A percentile compares a stretch with the other conserved stretches of the same genome.
phyloP scores from a whole-genome alignment of 352 stramenopile species.

The Phytophthora citricola region DNA sequence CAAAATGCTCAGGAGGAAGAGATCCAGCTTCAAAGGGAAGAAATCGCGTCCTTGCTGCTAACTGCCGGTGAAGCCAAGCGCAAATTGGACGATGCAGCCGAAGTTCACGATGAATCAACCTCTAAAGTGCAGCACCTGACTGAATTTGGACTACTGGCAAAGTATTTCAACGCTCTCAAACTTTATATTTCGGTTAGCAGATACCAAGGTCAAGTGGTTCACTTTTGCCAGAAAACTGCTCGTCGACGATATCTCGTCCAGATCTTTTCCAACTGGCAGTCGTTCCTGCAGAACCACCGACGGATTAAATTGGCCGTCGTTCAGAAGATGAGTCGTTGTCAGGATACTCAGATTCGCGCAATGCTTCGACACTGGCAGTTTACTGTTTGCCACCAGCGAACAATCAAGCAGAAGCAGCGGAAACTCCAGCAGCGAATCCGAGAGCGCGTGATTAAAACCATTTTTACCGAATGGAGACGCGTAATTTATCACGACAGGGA shows the following conservation, averaged over 20 bases:
- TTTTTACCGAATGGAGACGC: constrained; percentile 21
- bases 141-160: constrained; percentile 21
- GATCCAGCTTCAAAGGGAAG: constrained; percentile 18
- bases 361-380: constrained; percentile 22
- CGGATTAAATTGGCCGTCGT: constrained; percentile 11
- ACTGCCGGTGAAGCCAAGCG: constrained; percentile 9
- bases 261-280: constrained; percentile 26
- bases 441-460: background rate
- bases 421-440: constrained; percentile 22
- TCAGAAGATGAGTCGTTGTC: constrained; percentile 11
- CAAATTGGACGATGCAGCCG: constrained; percentile 9
- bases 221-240: constrained; percentile 26
- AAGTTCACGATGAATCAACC: constrained; percentile 15
- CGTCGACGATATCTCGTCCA: constrained; percentile 17
- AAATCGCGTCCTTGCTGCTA: constrained; percentile 19
- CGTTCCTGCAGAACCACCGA: constrained; percentile 8
- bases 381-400: constrained; percentile 1
- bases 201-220: constrained; percentile 12
- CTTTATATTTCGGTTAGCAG: constrained; percentile 17
- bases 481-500: constrained; percentile 15
- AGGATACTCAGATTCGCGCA: constrained; percentile 10
- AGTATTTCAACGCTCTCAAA: constrained; percentile 38
- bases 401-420: constrained; percentile 23
- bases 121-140: constrained; percentile 26
- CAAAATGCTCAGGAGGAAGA: constrained; percentile 20